Evolutionary conservation across 164 flowering plant genomes (phyloP).

Genomic region (Saururus chinensis): DNA sequence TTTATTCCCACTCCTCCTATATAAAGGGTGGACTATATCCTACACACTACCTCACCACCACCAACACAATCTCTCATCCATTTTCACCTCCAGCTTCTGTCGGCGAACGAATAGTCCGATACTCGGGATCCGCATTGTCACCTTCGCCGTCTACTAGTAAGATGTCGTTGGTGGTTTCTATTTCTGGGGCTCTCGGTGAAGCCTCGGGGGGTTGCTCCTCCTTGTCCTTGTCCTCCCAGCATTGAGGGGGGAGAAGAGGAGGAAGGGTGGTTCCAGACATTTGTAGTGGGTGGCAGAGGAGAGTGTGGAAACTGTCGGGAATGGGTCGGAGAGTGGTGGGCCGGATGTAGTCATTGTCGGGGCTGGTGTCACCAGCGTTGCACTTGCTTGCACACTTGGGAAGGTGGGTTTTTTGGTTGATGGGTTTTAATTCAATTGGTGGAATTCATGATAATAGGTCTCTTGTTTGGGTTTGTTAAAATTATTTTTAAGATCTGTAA

Average conservation of each 20-base stretch:
- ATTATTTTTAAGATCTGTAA: too few species aligned
- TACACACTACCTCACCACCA: too few species aligned
- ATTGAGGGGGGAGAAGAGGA: slow-evolving; percentile 1
- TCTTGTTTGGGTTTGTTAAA: too few species aligned
- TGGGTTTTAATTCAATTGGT: too few species aligned
- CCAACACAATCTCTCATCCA: too few species aligned
- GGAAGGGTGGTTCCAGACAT: background rate
- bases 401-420: slow-evolving; percentile 34
- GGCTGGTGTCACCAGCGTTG: slow-evolving; percentile 95
- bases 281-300: background rate
- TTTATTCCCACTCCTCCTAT: too few species aligned
- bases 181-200: background rate
- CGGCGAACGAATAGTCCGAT: too few species aligned
- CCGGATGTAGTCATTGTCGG: slow-evolving; percentile 74
- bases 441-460: too few species aligned
- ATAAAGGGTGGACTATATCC: too few species aligned
- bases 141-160: background rate
- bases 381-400: slow-evolving; percentile 81
- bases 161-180: background rate
- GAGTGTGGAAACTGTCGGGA: background rate
- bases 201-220: slow-evolving; percentile 7
- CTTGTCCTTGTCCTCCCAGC: background rate
- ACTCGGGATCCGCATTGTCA: background rate
- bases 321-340: slow-evolving; percentile 14
- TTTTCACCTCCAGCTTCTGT: too few species aligned